Evolutionary conservation across 1,284 basidiomycete genomes (phyloP).

Genomic region (Rhodofomes roseus): DNA sequence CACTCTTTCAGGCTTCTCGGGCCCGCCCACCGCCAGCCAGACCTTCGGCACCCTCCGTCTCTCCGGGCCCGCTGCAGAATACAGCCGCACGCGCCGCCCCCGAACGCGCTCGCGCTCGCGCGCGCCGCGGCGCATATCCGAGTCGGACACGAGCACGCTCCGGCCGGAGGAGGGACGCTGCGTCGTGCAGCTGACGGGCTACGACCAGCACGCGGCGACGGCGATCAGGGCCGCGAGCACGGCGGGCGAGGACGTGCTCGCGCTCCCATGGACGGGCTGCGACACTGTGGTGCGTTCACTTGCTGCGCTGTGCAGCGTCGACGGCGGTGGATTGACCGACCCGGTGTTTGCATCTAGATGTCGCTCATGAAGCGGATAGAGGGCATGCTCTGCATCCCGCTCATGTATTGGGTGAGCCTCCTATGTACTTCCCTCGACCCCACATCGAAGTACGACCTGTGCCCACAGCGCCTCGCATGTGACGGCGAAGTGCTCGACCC

Average conservation of each 20-base stretch:
- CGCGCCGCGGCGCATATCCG: background rate
- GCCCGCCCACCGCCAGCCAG: conserved; percentile 2
- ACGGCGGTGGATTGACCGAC: no score
- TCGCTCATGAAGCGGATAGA: conserved; percentile 5
- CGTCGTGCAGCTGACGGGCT: background rate
- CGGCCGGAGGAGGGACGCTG: background rate
- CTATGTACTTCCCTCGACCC: background rate
- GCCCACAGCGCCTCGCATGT: conserved; percentile 4
- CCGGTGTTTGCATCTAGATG: background rate
- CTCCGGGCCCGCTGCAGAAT: background rate
- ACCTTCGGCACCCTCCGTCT: background rate
- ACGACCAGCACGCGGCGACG: background rate
- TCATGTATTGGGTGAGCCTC: conserved; percentile 7
- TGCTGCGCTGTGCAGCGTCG: background rate
- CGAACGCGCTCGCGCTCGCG: background rate
- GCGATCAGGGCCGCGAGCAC: background rate
- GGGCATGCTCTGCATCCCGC: conserved; percentile 4
- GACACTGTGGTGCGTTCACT: conserved; percentile 3
- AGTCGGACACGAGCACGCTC: background rate
- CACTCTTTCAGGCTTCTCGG: background rate
- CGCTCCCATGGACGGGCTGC: conserved; percentile 1
- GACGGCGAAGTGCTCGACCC: conserved; percentile 2
- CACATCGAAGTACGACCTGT: no score
- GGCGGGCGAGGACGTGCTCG: background rate
- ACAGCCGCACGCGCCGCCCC: background rate